Percentiles rank a stretch among this genome's conserved stretches.
Conservation (phyloP, 148 eudicot species). For the Linanthus parryae region DNA sequence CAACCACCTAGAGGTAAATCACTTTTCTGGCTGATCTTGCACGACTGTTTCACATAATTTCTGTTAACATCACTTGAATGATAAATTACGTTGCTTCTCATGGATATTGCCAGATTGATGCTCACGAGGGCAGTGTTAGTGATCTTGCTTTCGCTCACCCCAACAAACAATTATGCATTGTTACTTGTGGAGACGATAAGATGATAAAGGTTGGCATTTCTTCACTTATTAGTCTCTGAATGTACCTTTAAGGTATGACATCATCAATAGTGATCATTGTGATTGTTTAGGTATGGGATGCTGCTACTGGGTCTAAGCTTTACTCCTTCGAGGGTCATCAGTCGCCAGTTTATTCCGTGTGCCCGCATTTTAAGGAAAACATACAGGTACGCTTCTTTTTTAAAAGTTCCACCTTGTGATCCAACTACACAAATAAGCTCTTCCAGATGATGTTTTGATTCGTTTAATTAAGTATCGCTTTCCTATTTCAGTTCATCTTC, state of each 20-base stretch:
- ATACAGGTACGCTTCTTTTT: constrained; percentile 35
- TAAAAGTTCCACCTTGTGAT: background rate
- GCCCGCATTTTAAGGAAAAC: constrained; percentile 49
- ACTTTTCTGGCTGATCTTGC: background rate
- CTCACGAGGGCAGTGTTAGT: constrained; percentile 83
- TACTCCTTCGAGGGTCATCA: constrained; percentile 59
- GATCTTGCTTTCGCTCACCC: constrained; percentile 82
- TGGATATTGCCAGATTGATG: constrained; percentile 84
- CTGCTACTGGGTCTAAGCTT: constrained; percentile 36
- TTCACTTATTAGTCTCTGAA: too few relatives aligned
- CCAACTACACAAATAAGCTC: background rate
- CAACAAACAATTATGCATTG: constrained; percentile 42
- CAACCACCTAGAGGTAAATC: constrained; percentile 64
- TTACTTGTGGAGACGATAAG: constrained; percentile 79
- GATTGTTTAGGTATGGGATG: constrained; percentile 55
- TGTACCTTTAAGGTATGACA: too few relatives aligned
- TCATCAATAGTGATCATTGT: too few relatives aligned
- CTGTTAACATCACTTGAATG: background rate
- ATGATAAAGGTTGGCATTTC: constrained; percentile 42
- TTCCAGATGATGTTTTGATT: background rate
- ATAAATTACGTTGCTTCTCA: background rate
- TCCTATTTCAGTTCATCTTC: constrained; percentile 46
- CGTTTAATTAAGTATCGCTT: constrained; percentile 7
- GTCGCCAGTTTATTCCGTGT: constrained; percentile 61
- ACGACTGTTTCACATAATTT: background rate